Percentiles rank a stretch among this genome's conserved stretches.
These are phyloP conservation scores for Cystoisospora suis DNA, from an alignment of 169 alveolate species.

Conservation along the genomic window DNA sequence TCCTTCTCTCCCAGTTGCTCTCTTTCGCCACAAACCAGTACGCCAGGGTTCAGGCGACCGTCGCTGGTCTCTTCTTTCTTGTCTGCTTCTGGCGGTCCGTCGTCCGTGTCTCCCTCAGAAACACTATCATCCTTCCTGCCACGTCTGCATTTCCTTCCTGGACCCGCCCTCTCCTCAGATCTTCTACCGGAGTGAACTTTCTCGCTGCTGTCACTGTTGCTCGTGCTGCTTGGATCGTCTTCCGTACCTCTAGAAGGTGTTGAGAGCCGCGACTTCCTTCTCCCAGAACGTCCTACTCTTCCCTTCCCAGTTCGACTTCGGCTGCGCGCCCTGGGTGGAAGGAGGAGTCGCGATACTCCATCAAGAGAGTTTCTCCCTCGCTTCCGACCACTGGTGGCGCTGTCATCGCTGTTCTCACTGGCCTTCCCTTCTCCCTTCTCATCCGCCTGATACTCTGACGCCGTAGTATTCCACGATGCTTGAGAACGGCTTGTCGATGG, in stretches of 20 bases:
- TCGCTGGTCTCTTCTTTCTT: conserved; percentile 20
- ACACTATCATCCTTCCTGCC: neutral
- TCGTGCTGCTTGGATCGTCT: neutral
- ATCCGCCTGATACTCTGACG: neutral
- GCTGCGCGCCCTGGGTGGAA: too few species aligned
- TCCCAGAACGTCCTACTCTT: too few species aligned
- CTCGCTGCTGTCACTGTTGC: neutral
- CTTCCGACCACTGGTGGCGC: neutral
- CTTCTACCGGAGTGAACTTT: neutral
- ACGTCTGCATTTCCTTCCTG: neutral
- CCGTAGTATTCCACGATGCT: neutral
- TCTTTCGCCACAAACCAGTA: too few species aligned
- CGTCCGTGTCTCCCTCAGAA: neutral
- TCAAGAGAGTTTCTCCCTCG: neutral
- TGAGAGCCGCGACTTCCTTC: neutral
- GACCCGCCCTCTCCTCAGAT: neutral
- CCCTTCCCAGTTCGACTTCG: neutral
- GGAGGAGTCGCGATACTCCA: too few species aligned
- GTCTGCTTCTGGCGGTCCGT: neutral
- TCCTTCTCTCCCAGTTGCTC: neutral
- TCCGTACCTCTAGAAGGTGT: too few species aligned
- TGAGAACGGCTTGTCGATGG: neutral
- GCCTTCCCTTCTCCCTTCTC: neutral
- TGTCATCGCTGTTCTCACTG: neutral
- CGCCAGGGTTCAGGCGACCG: too few species aligned